Base-by-base conservation (phyloP, 306 rosid genomes). In the Dryas octopetala region DNA sequence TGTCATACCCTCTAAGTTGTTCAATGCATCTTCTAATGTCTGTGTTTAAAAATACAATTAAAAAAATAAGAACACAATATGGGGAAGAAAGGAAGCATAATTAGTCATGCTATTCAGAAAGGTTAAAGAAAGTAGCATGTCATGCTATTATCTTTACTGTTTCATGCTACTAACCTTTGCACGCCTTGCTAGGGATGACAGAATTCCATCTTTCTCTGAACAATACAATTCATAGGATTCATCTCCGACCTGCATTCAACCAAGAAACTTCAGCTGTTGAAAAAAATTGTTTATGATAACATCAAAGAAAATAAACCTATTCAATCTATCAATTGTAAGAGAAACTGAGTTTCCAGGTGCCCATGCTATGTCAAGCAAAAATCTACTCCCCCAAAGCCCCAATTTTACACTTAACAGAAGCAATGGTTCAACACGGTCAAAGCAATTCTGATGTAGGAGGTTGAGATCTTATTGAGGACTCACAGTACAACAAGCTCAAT, bases 121-220 rank as follows among this genome's bases (percentile, higher is more conserved):
- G 10, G 11, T 59, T 14, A 32, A 14, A 7, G 26, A 62, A 62
- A 62, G 8, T 3, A 62, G 0, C 38, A 62, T 15, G 47, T 38
- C 48, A 40, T 6, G 3, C 5, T 40, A 52, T 41, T 70, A 17
- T 70, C 19, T 54, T 43, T 50, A 67, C 73, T 23, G 12, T 52
- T 40, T 72, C 62, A 9, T 63, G 48, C 57, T 26, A 86, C 95
- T 61, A 68, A 95, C 98, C 97, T 88, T 88, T 59, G 99, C 99
- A 77, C 97, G 99, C 78, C 86, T 86, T 68, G 91, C 89, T 19
- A 95, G 96, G 46, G 99, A 95, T 12, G 87, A 81, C 66, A 95
- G 78, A 52, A 95, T 92, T 80, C 88, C 91, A 45, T 81, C 92
- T 82, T 74, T 96, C 90, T 96, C 99, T 19, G 88, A 83, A 67